Base-by-base conservation (phyloP, 2,329 filamentous ascomycete genomes). In the Neonectria faginata region DNA sequence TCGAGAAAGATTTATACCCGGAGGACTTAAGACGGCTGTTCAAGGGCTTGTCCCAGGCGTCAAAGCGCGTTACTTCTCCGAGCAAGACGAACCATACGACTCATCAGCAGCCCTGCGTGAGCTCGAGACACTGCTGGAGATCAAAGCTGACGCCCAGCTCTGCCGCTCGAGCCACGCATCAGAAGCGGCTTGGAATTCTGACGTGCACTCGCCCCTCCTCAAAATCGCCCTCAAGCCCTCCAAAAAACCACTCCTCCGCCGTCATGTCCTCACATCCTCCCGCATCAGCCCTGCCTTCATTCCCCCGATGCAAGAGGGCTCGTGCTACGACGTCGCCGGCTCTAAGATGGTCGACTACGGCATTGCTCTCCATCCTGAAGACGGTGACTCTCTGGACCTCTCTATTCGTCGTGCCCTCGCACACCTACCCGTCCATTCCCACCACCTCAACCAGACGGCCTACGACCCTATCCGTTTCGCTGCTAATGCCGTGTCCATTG, bases 281-380 rank as follows among this genome's bases (percentile, higher is more conserved):
- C 29, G 41, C 3, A 63, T 63, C 22, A 63, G 41, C 47, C 31
- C 29, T 8, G 27, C n/a, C 16, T 63, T 59, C 25, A 41, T 59
- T 10, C 60, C 54, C 11, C 45, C 48, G 2, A 63, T 58, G 54
- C 25, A 59, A n/a, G 55, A 53, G 22, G 54, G 47, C 33, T 63
- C 54, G 2, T 50, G 42, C 41, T 59, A 51, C 18, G 60, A 63
- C 16, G 20, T 53, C 10, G 22, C 29, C 11, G 31, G 55, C 31
- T 48, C 60, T 42, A 59, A 63, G 41, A 59, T 63, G 60, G 60
- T 59, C 29, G 55, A 59, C 29, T 54, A 41, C 20, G 55, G 48
- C 11, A 48, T 63, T 42, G 47, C 39, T 6, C 31, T 63, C 29
- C 60, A 63, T 8, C 42, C 60, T 27, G 39, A 57, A 5, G 45